phyloP scores from a whole-genome alignment of 225 moss, liverwort and hornwort species.

The Bryum argenteum region DNA sequence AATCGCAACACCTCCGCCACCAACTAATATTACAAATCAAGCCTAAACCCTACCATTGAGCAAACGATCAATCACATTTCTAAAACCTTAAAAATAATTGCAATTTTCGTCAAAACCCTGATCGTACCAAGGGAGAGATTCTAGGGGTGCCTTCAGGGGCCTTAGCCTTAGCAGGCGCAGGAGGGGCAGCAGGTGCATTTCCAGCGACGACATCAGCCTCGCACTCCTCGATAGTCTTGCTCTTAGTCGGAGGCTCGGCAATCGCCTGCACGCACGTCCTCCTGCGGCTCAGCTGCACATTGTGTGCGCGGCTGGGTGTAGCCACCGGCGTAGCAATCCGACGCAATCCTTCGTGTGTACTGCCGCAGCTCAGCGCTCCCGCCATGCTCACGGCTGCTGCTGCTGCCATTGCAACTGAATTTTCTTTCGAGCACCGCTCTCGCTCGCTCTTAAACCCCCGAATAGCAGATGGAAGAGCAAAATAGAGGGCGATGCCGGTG shows the following conservation, averaged over 20 bases:
- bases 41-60: too few species aligned
- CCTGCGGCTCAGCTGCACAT: conserved; percentile 36
- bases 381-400: conserved; percentile 37
- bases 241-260: conserved; percentile 73
- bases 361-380: conserved; percentile 17
- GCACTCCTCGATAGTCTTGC: conserved; percentile 67
- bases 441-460: conserved; percentile 1
- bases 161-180: conserved; percentile 57
- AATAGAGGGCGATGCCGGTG: neutral
- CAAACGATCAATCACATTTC: too few species aligned
- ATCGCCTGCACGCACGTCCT: conserved; percentile 61
- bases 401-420: conserved; percentile 11
- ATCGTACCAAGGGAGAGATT: conserved; percentile 76
- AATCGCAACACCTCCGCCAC: too few species aligned
- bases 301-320: conserved; percentile 4
- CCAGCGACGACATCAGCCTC: conserved; percentile 92
- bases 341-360: conserved; percentile 41
- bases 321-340: conserved; percentile 27
- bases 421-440: neutral
- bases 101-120: conserved; percentile 6
- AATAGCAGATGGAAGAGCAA: neutral
- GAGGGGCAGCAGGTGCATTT: conserved; percentile 79
- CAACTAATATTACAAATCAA: too few species aligned
- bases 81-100: too few species aligned
- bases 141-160: conserved; percentile 81